Base-by-base conservation (phyloP, 2,329 filamentous ascomycete species). In the Clonostachys byssicola region DNA sequence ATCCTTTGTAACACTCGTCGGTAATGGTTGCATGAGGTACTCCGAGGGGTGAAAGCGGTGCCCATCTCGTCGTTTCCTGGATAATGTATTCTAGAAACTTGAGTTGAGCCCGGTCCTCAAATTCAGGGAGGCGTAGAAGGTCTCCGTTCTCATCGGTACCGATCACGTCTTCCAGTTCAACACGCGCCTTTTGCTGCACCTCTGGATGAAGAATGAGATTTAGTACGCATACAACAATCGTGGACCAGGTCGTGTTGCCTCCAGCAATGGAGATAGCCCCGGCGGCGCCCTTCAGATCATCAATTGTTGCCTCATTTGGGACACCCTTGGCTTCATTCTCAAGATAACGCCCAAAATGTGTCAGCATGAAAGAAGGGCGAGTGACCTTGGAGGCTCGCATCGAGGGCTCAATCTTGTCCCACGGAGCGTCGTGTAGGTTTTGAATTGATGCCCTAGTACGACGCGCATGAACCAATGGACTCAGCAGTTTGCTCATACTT, bases 1-100 rank as follows among this genome's bases (percentile, higher is more conserved):
- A 76, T 34, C 72, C 78, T 17, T 75, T 65, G 55, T 83, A 84
- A 12, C 73, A 64, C 47, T 84, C 80, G 43, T 83, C 79, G 42
- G 73, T 60, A 2, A 75, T 65, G 13, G 75, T 68, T 41, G 64
- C 70, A 57, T 84, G 80, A 3, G 80, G 80, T 35, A 83, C 73
- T 4, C 73, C 75, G 3, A 77, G 57, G 1, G 74, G 73, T 12
- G 66, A 68, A 5, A 77, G 58, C 5, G 74, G 73, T 30, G 60
- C 61, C 65, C 67, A 73, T 18, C 74, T 65, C 36, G 67, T 60
- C 9, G 66, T 66, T 50, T 79, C 75, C 45, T 75, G 64, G 10
- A 78, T 57, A n/a, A 77, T 60, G 41, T 62, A 60, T 45, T 74
- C 66, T 30, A 79, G 59, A 47, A 74, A 76, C 5, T 53, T 60